Evolutionary conservation across 73 alveolate species (phyloP).

Genomic region (Paramecium caudatum): DNA sequence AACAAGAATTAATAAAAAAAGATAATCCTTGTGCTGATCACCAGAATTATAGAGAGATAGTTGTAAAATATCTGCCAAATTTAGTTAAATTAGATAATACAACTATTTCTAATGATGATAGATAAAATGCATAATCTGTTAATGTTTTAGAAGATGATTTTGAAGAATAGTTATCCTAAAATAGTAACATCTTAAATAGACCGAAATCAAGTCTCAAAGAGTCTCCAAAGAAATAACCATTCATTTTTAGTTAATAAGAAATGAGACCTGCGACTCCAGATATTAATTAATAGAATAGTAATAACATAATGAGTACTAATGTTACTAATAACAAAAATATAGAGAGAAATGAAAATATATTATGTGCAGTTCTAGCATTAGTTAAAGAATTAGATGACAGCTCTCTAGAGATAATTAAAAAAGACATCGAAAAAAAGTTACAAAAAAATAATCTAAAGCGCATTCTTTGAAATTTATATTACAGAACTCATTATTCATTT

Average conservation of each 20-base stretch:
- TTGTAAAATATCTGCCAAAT: conserved; percentile 90
- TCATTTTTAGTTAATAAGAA: conserved; percentile 25
- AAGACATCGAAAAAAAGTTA: conserved; percentile 88
- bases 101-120: conserved; percentile 89
- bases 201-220: conserved; percentile 68
- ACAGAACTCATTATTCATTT: conserved; percentile 50
- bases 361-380: conserved; percentile 90
- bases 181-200: conserved; percentile 50
- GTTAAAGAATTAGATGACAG: conserved; percentile 89
- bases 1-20: conserved; percentile 40
- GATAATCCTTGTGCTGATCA: conserved; percentile 96
- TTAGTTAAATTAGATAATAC: conserved; percentile 92
- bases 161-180: conserved; percentile 39
- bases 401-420: conserved; percentile 86
- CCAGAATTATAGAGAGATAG: conserved; percentile 91
- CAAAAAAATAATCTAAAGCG: conserved; percentile 13
- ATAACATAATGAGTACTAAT: not conserved
- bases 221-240: conserved; percentile 43
- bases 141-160: conserved; percentile 74
- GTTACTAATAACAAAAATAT: conserved; percentile 23
- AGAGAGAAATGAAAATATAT: conserved; percentile 85
- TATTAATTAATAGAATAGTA: not conserved
- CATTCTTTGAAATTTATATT: conserved; percentile 38
- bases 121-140: conserved; percentile 81
- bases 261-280: conserved; percentile 24